Percentiles rank a stretch among this genome's conserved stretches.
phyloP scores from a whole-genome alignment of 2,329 filamentous ascomycete genomes.

The Macrophomina tecta region DNA sequence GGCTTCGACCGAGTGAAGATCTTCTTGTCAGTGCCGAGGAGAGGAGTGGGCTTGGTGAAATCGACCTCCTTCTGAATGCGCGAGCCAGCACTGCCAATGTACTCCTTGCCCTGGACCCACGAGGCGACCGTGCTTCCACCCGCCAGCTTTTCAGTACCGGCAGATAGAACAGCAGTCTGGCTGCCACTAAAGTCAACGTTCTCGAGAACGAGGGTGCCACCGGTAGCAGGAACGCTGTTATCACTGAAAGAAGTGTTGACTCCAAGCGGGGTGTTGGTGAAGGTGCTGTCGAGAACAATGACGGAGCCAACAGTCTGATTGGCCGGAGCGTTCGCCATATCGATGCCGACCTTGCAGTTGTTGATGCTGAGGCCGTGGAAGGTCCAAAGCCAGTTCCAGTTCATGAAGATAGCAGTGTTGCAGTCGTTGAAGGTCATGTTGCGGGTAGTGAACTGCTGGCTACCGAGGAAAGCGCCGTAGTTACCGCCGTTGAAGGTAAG shows the following conservation, averaged over 20 bases:
- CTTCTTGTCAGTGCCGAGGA: constrained; percentile 69
- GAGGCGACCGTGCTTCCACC: constrained; percentile 72
- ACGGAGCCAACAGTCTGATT: constrained; percentile 85
- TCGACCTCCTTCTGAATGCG: constrained; percentile 62
- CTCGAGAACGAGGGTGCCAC: constrained; percentile 83
- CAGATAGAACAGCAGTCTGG: constrained; percentile 67
- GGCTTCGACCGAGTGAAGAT: constrained; percentile 88
- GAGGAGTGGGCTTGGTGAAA: constrained; percentile 67
- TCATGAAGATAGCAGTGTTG: constrained; percentile 58
- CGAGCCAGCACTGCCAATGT: constrained; percentile 58
- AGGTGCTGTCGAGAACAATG: constrained; percentile 78
- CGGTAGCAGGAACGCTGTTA: constrained; percentile 69
- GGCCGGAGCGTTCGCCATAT: constrained; percentile 63
- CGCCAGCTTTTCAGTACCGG: constrained; percentile 67
- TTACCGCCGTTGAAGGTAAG: constrained; percentile 66
- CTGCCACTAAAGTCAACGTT: constrained; percentile 85
- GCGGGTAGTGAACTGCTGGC: constrained; percentile 66
- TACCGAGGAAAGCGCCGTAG: constrained; percentile 65
- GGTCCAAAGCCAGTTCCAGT: constrained; percentile 62
- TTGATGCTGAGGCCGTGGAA: constrained; percentile 54
- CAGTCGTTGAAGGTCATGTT: constrained; percentile 59
- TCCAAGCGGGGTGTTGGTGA: constrained; percentile 77
- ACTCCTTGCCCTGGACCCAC: constrained; percentile 82
- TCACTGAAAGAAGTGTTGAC: constrained; percentile 79
- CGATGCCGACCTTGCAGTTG: constrained; percentile 54